These are phyloP conservation scores for Yarrowia hollandica DNA, from an alignment of 805 yeast genomes.

Conservation along the genomic window DNA sequence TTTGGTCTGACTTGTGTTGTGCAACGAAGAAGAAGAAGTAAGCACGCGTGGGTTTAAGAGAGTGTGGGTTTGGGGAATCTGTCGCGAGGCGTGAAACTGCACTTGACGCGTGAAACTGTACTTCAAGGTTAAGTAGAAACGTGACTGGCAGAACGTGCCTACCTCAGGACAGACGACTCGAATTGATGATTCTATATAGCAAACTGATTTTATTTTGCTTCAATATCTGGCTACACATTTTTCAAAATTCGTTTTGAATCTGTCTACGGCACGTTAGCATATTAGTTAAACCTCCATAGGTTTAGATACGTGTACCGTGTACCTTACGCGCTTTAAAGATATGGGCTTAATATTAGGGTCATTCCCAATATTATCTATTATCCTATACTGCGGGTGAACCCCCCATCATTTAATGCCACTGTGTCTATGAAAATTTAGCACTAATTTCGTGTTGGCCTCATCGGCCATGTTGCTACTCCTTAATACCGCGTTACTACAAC, in stretches of 20 bases:
- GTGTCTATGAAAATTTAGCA: too few relatives aligned
- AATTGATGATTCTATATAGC: background rate
- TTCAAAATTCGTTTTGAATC: background rate
- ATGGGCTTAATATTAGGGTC: too few relatives aligned
- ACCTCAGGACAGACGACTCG: background rate
- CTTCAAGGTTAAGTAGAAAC: background rate
- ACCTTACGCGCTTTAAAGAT: background rate
- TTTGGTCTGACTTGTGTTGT: background rate
- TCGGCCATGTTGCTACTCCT: background rate
- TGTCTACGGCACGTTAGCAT: background rate
- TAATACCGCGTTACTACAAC: background rate
- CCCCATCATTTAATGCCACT: too few relatives aligned
- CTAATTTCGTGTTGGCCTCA: background rate
- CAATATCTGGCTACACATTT: too few relatives aligned
- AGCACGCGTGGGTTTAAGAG: slow-evolving; percentile 1
- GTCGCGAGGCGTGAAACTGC: background rate
- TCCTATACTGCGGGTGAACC: too few relatives aligned
- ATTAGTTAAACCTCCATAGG: too few relatives aligned
- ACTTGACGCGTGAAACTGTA: background rate
- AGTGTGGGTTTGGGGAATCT: slow-evolving; percentile 6
- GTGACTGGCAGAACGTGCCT: background rate
- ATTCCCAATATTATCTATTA: too few relatives aligned
- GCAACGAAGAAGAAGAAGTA: background rate
- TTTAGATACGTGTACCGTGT: slow-evolving; percentile 11
- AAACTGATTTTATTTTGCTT: too few relatives aligned